Base-by-base conservation (phyloP, 768 basidiomycete genomes). In the Phaeotremella fagi region DNA sequence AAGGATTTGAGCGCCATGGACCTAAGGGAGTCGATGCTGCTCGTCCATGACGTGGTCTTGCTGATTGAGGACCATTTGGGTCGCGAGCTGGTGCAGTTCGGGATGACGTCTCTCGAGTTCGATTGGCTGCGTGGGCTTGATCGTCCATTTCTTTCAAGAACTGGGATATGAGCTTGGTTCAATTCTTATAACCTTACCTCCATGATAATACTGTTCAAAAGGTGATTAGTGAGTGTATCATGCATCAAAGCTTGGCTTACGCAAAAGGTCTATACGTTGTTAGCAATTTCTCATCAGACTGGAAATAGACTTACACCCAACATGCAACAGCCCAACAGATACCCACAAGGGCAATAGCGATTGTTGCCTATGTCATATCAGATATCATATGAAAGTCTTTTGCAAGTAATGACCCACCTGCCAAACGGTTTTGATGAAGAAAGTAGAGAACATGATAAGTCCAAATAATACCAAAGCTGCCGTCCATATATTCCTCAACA, bases 301-400 rank as follows among this genome's bases (percentile, higher is more conserved):
- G 29, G 24, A 6, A 25, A 33, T 24, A 20, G 4, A 68, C 65
- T 66, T 35, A 68, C 66, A 89, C 88, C 92, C 92, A 95, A 77
- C 88, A 89, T n/a, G 92, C 89, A 35, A 95, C 88, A 9, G 90
- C 88, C 92, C 92, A 97, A 73, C 87, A 92, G 31, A 95, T 86
- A 37, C 92, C 92, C 22, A 94, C 83, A 47, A 92, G 70, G 47
- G 84, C 83, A 51, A 95, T 87, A 65, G 86, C 84, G 16, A 84
- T 73, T 15, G 88, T 88, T 7, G 92, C 92, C 81, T 87, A 67
- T 35, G 49, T 23, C 22, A 25, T 20, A 46, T 50, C 48, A 46
- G 22, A n/a, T 0, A 9, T 16, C 36, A 37, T 23, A n/a, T 47
- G 20, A 52, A 24, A 14, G 18, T n/a, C 33, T 33, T 14, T 50